Base-by-base conservation (phyloP, 768 basidiomycete genomes). In the Tremella yokohamensis region DNA sequence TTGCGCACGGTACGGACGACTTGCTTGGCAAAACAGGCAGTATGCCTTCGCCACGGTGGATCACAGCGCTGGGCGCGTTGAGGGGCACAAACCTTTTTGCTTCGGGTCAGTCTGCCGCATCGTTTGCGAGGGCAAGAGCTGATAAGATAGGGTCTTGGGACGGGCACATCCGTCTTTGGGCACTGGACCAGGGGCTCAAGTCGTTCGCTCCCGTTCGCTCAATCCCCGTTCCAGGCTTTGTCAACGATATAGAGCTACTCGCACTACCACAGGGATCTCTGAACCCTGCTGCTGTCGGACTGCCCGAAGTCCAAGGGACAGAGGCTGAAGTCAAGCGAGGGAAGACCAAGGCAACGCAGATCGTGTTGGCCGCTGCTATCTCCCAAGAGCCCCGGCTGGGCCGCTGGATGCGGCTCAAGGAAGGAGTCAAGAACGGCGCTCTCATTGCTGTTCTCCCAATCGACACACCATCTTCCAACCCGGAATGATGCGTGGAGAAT, bases 381-480 rank as follows among this genome's bases (percentile, higher is more conserved):
- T 89, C 88, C 1, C 88, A 92, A 72, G 96, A 99, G 74, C 89
- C 87, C 71, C 83, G 89, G 57, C 74, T 94, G 37, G 94, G 96
- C 1, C 81, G 96, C 62, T 99, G 96, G 94, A 76, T 90, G 70
- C 82, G 79, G 49, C 69, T 88, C 57, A 88, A 87, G 72, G 85
- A 84, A 1, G 63, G 59, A 8, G 84, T 82, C 0, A 80, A 81
- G 64, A 96, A 94, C 76, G 84, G 86, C 7, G 82, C 87, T 1
- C 67, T 88, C 26, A 84, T 91, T 24, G 80, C 84, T 1, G 61
- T 65, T 54, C 57, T 77, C 24, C 54, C 59, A 18, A 37, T 66
- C 26, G 58, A 64, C 25, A 50, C 24, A 3, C 4, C 42, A 16
- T 45, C 42, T 34, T 34, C 29, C 6, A 34, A 34, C 11, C 29